Evolutionary conservation across 495 filamentous ascomycete genomes (phyloP), one percentile per base, ranked within the genome.

Genomic region (Penicillium crystallinum): DNA sequence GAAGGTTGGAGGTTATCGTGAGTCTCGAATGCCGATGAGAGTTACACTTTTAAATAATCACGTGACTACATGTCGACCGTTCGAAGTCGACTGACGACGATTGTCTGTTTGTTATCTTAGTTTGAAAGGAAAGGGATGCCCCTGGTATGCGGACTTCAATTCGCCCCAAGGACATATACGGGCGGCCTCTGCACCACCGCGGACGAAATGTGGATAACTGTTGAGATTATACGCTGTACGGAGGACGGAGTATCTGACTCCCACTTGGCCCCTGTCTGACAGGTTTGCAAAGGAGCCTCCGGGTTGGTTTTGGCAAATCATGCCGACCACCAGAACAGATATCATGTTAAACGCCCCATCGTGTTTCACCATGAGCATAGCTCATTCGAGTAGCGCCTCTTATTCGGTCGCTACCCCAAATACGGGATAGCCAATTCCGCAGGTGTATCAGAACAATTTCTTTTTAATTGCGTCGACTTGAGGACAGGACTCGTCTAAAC

Each of bases 281-380:
- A 3, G 6, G 11, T 54, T 55, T 25, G 55, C 37, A 55, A 54
- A 49, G 51, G 55, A 55, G 10, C 30, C 15, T 46, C 47, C 47
- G 58, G 38, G 37, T 36, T 44, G 27, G 30, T 54, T 58, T 43
- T 23, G 55, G 58, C 22, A 35, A 51, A 52, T 46, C 47, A 36
- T 22, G 33, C 46, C 46, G 45, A 29, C 11, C 35, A 31, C 39
- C 49, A 25, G 15, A 46, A 49, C 53, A 38, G 35, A 30, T 22
- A 25, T 37, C 17, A 44, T 46, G 37, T 22, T 52, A 47, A 52
- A 50, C 34, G 54, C 48, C 43, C 52, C 55, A 49, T 53, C 29
- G 6, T 51, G 62, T 64, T 64, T 64, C 62, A 64, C 17, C 46
- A 59, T 62, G 42, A 60, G 37, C 31, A 47, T 36, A 12, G 30